Evolutionary conservation across 1,139 yeast species (phyloP).

Genomic region (Yamadazyma trypodendri): DNA sequence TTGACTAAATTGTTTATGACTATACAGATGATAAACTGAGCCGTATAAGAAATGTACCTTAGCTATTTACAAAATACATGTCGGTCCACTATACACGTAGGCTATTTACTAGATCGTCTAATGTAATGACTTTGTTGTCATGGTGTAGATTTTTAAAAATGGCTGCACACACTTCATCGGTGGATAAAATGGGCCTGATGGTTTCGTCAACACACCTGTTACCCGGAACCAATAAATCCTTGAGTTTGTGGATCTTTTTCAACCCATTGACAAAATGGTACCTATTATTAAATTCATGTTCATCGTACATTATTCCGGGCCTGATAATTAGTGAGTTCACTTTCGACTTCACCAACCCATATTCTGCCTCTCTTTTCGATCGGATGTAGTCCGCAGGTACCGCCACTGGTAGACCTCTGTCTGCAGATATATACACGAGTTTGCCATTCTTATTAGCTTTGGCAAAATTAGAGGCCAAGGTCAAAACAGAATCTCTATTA

Average conservation of each 20-base stretch:
- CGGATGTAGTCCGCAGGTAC: constrained; percentile 68
- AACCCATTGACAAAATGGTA: constrained; percentile 27
- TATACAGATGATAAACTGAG: no score
- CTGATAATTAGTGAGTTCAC: constrained; percentile 65
- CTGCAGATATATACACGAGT: constrained; percentile 79
- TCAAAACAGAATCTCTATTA: constrained; percentile 69
- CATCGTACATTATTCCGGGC: constrained; percentile 84
- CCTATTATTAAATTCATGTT: constrained; percentile 32
- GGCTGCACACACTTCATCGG: constrained; percentile 65
- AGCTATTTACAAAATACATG: no score
- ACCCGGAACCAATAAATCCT: constrained; percentile 34
- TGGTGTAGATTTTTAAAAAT: constrained; percentile 57
- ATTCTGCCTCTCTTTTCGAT: constrained; percentile 78
- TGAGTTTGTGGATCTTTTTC: constrained; percentile 40
- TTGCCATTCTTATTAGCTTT: constrained; percentile 14
- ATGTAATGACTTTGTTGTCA: constrained; percentile 52
- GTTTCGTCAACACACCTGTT: constrained; percentile 40
- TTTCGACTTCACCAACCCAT: constrained; percentile 42
- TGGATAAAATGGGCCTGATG: constrained; percentile 64
- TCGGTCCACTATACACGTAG: background rate
- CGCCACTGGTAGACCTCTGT: constrained; percentile 51
- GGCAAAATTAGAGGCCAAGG: constrained; percentile 44
- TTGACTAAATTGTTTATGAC: no score
- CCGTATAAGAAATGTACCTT: no score
- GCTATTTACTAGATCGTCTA: constrained; percentile 45